Conservation (phyloP, 2,329 filamentous ascomycete genomes). For the Neurospora crassa region DNA sequence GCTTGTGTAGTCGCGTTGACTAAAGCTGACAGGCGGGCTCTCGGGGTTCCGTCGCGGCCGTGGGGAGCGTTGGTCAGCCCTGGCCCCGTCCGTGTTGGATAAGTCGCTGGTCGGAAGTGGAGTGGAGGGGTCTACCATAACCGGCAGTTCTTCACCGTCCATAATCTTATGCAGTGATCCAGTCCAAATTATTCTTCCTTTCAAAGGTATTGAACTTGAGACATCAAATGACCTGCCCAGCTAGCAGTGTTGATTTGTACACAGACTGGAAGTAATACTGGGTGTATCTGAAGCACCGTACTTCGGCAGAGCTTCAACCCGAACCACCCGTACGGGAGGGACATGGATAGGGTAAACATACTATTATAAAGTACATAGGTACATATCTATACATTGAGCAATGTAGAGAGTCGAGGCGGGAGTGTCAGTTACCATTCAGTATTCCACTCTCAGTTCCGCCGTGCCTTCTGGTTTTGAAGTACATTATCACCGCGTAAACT, state of each 20-base stretch:
- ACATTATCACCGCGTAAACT: no score
- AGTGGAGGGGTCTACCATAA: neutral
- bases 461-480: neutral
- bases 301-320: neutral
- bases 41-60: neutral
- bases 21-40: neutral
- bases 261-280: neutral
- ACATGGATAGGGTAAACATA: neutral
- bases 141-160: neutral
- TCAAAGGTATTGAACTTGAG: neutral
- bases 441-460: neutral
- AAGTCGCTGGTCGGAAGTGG: neutral
- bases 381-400: neutral
- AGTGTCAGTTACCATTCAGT: neutral
- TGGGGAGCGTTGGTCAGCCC: neutral
- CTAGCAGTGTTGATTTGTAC: neutral
- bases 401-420: neutral
- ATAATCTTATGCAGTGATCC: neutral
- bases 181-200: neutral
- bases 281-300: neutral
- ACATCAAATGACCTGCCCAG: neutral
- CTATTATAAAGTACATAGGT: no score
- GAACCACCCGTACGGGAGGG: neutral
- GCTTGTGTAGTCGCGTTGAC: neutral
- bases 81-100: neutral